These are phyloP conservation scores for Plenodomus lindquistii DNA, from an alignment of 2,329 filamentous ascomycete species.

Conservation along the genomic window DNA sequence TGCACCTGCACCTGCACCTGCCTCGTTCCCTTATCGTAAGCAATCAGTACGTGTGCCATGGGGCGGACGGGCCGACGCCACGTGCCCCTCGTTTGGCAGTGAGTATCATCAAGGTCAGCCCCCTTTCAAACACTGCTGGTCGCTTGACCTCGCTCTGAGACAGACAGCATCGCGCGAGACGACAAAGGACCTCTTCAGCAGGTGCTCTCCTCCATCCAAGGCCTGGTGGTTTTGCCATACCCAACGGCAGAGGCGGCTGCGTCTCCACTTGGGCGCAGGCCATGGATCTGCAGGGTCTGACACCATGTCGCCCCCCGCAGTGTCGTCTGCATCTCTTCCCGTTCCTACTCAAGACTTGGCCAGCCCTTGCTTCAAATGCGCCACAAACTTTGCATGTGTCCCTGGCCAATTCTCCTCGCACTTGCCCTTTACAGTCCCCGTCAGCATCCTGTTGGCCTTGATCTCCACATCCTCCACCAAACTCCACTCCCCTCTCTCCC, in stretches of 20 bases:
- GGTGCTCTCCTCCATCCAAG: no score
- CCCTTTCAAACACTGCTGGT: conserved; percentile 9
- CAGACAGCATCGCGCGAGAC: conserved; percentile 14
- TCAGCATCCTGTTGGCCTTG: conserved; percentile 35
- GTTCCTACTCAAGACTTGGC: not conserved
- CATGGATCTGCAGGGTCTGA: no score
- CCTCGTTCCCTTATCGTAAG: conserved; percentile 19
- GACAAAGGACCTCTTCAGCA: no score
- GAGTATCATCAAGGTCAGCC: conserved; percentile 11
- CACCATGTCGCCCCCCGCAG: no score
- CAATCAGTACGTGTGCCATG: no score
- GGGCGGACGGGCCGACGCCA: conserved; percentile 6
- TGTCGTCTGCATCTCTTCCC: no score
- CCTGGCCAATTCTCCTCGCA: conserved; percentile 43
- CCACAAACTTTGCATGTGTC: conserved; percentile 36
- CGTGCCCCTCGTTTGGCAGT: conserved; percentile 18
- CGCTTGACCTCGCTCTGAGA: conserved; percentile 14
- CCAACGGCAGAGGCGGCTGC: no score
- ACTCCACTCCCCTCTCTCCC: conserved; percentile 31
- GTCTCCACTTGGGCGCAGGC: no score
- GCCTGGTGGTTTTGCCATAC: no score
- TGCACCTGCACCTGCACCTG: no score
- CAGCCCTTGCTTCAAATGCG: conserved; percentile 19
- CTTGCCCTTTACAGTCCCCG: conserved; percentile 42
- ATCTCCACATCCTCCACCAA: conserved; percentile 45